Conservation (phyloP, 306 rosid genomes). For the Citrullus amarus region DNA sequence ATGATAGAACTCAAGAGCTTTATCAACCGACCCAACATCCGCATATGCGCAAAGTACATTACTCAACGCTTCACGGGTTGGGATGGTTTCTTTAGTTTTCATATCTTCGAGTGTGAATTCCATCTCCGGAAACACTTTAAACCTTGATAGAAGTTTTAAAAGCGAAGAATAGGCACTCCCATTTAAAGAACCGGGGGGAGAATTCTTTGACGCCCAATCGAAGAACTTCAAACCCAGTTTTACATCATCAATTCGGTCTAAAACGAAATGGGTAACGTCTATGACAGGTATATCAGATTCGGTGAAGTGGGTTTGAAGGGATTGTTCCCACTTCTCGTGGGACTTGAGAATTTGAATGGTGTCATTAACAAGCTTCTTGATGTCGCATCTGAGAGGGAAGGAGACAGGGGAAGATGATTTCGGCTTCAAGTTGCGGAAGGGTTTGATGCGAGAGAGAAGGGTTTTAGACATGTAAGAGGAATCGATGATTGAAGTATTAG, state of each 20-base stretch:
- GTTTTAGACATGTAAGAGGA: conserved; percentile 43
- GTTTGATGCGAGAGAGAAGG: conserved; percentile 57
- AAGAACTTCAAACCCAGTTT: conserved; percentile 62
- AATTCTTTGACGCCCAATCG: conserved; percentile 44
- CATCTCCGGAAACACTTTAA: conserved; percentile 40
- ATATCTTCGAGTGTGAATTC: conserved; percentile 30
- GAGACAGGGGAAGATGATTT: conserved; percentile 10
- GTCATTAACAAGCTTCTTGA: conserved; percentile 29
- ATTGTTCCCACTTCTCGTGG: conserved; percentile 33
- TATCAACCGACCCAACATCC: conserved; percentile 44
- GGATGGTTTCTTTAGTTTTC: conserved; percentile 28
- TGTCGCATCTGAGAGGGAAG: conserved; percentile 11
- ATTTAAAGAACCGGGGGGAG: conserved; percentile 32
- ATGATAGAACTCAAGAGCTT: conserved; percentile 36
- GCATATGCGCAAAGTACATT: conserved; percentile 33
- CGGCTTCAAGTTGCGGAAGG: conserved; percentile 23
- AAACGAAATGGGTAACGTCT: conserved; percentile 62
- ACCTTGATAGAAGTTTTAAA: conserved; percentile 48
- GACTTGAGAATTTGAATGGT: conserved; percentile 45
- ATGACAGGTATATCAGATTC: conserved; percentile 37
- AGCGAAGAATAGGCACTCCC: conserved; percentile 52
- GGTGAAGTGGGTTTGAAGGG: conserved; percentile 39
- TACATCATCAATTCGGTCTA: conserved; percentile 43
- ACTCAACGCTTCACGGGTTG: conserved; percentile 42
- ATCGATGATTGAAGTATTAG: neutral